Evolutionary conservation across 2,329 filamentous ascomycete genomes (phyloP), one percentile per base, ranked within the genome.

Genomic region (Dendrostoma leiphaemia): DNA sequence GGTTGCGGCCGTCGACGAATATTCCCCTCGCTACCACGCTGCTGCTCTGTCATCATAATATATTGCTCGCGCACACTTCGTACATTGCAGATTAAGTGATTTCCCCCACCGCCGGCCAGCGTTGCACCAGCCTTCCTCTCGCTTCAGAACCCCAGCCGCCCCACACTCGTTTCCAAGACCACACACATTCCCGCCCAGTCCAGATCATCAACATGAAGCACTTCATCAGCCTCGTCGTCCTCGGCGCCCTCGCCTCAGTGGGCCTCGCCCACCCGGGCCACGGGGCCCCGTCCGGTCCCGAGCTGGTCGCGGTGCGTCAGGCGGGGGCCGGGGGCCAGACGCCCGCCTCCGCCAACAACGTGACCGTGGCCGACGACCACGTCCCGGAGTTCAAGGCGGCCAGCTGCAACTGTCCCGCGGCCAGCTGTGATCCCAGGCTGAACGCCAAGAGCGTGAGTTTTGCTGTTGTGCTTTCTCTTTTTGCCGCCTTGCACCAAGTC

Each of bases 401-500:
- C 1, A n/a, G 9, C 1, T 63, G 61, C 29, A 52, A 31, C 21
- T 61, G 59, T 46, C 43, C 48, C 15, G 15, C 46, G 8, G 41
- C 53, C 7, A 43, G 46, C 35, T 63, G 61, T 35, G 56, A 57
- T 3, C 29, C 58, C 2, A 50, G 57, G 46, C 29, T 62, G 49
- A 61, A 50, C 17, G 23, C 48, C 15, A 59, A 60, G 44, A 57
- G 58, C 13, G 61, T 62, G 29, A 56, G 61, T 57, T 21, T 26
- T 12, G 23, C 32, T 31, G n/a, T n/a, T n/a, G n/a, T n/a, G n/a
- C n/a, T 21, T 43, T 19, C 13, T 19, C 13, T 31, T 31, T 31
- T 31, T 6, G 29, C 13, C 29, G 8, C 13, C 13, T 7, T 31
- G 9, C 17, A 29, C 45, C 40, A 26, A 40, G n/a, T n/a, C n/a